Evolutionary conservation across 1,284 basidiomycete genomes (phyloP).

Genomic region (Singerocomus inundabilis): DNA sequence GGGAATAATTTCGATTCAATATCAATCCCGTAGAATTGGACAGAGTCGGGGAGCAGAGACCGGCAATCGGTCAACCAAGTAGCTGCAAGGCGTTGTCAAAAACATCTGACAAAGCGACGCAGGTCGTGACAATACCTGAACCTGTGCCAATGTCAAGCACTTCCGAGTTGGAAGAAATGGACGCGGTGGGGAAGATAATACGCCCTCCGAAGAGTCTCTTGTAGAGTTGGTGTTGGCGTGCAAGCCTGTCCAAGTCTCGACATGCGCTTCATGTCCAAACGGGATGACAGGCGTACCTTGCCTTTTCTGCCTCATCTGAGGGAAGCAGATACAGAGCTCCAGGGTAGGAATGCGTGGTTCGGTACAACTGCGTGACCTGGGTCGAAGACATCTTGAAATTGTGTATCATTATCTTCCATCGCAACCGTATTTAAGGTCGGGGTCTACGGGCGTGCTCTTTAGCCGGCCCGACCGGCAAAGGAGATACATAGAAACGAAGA

Average conservation of each 20-base stretch:
- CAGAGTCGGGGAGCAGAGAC: conserved; percentile 10
- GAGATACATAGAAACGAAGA: too few species aligned
- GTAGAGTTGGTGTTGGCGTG: conserved; percentile 15
- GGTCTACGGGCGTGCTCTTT: not conserved
- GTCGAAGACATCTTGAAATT: conserved; percentile 1
- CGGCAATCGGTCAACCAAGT: conserved; percentile 20
- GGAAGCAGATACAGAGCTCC: conserved; percentile 24
- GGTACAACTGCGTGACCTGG: conserved; percentile 1
- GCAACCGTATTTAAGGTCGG: not conserved
- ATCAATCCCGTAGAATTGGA: conserved; percentile 24
- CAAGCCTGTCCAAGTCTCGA: conserved; percentile 8
- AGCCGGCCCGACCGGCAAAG: not conserved
- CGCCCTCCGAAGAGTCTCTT: conserved; percentile 13
- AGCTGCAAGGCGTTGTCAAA: conserved; percentile 2
- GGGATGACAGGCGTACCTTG: conserved; percentile 12
- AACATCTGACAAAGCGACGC: not conserved
- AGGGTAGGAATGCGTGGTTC: conserved; percentile 13
- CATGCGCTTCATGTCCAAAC: not conserved
- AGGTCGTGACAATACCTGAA: conserved; percentile 11
- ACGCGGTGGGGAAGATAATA: conserved; percentile 9
- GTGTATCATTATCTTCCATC: not conserved
- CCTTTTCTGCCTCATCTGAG: conserved; percentile 20
- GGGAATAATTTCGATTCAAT: conserved; percentile 22
- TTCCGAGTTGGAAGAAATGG: conserved; percentile 3
- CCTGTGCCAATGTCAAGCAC: conserved; percentile 22